Percentiles rank a stretch among this genome's conserved stretches.
These are phyloP conservation scores for Geotrichum australiense DNA, from an alignment of 1,139 yeast species.

Conservation along the genomic window DNA sequence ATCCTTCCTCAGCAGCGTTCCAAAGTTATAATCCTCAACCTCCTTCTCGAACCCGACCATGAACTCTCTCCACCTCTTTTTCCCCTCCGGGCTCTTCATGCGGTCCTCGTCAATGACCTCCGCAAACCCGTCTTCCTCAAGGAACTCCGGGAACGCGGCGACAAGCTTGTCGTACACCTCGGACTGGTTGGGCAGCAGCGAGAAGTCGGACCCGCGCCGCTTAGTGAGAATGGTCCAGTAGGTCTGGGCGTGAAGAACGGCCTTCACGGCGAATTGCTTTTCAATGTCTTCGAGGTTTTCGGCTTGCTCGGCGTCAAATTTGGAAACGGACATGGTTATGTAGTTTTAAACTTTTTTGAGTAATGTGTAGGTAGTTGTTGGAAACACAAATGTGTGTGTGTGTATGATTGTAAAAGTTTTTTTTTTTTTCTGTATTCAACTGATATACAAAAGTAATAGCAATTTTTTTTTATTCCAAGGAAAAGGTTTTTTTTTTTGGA, in stretches of 20 bases:
- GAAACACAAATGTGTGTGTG: background rate
- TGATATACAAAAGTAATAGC: background rate
- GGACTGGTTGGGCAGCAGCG: slow-evolving; percentile 71
- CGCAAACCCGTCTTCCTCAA: slow-evolving; percentile 48
- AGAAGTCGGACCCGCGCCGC: slow-evolving; percentile 71
- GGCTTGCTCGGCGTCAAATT: slow-evolving; percentile 50
- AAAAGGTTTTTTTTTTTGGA: too few relatives aligned
- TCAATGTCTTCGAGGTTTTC: slow-evolving; percentile 70
- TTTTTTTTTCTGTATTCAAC: slow-evolving; percentile 1
- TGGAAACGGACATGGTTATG: slow-evolving; percentile 12
- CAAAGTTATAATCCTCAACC: slow-evolving; percentile 85
- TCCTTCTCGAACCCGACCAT: slow-evolving; percentile 72
- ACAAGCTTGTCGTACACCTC: slow-evolving; percentile 67
- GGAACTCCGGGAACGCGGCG: slow-evolving; percentile 79
- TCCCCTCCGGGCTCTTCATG: slow-evolving; percentile 74
- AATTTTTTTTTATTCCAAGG: background rate
- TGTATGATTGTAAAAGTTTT: background rate
- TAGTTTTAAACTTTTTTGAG: background rate
- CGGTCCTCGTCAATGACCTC: slow-evolving; percentile 63
- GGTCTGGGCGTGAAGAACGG: slow-evolving; percentile 91
- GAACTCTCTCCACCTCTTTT: slow-evolving; percentile 85
- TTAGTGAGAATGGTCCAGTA: slow-evolving; percentile 78
- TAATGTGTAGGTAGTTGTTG: background rate
- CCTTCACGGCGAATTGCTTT: slow-evolving; percentile 95
- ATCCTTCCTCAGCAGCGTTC: slow-evolving; percentile 77